A percentile compares a stretch with the other conserved stretches of the same genome.
Conservation (phyloP, 2,329 filamentous ascomycete species). For the Ciborinia camelliae region DNA sequence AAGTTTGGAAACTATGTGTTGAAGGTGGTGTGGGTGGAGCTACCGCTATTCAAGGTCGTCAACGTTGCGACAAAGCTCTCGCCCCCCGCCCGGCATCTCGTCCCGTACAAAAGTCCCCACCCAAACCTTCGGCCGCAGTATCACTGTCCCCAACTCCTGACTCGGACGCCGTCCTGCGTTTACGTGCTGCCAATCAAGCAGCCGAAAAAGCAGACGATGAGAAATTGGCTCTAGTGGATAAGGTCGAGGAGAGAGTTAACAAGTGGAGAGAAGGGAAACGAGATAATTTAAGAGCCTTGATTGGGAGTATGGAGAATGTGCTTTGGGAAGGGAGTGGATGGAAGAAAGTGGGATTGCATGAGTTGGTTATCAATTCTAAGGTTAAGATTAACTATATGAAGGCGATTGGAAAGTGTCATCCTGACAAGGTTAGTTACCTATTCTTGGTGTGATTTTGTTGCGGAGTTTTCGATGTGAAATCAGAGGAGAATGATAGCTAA, state of each 20-base stretch:
- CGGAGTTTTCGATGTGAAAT: background rate
- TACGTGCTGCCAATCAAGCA: constrained; percentile 80
- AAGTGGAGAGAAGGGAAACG: constrained; percentile 88
- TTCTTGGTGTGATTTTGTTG: constrained; percentile 1
- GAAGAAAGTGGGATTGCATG: constrained; percentile 95
- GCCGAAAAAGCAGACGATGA: constrained; percentile 87
- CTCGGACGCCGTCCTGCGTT: constrained; percentile 74
- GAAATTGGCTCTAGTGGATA: constrained; percentile 83
- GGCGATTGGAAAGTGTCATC: constrained; percentile 96
- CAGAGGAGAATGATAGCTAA: constrained; percentile 8
- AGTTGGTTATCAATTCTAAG: constrained; percentile 87
- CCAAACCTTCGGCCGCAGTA: constrained; percentile 42
- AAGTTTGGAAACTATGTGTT: constrained; percentile 78
- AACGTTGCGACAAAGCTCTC: constrained; percentile 85
- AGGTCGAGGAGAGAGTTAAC: constrained; percentile 74
- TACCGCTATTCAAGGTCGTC: constrained; percentile 78
- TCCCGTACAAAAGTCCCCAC: constrained; percentile 45
- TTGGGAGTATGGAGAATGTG: constrained; percentile 83
- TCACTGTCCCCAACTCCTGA: constrained; percentile 44
- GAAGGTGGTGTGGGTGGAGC: constrained; percentile 82
- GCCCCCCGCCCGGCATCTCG: constrained; percentile 56
- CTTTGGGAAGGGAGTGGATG: constrained; percentile 90
- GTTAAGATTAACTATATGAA: constrained; percentile 99
- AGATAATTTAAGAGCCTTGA: constrained; percentile 83
- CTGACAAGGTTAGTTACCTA: constrained; percentile 77